Evolutionary conservation across 202 grass and related monocot species (phyloP).

Genomic region (Miscanthus sacchariflorus): DNA sequence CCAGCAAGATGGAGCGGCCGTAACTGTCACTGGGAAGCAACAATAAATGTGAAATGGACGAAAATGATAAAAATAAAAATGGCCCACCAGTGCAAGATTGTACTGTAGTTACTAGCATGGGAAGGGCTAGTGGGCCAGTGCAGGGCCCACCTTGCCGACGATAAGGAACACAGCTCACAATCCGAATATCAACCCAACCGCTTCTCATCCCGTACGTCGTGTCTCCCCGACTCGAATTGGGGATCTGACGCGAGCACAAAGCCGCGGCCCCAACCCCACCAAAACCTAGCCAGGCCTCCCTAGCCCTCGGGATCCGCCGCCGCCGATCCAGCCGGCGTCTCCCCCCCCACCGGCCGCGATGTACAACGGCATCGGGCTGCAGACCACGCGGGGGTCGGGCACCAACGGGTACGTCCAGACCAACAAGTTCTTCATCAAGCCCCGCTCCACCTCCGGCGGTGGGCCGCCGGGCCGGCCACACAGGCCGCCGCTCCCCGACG

Average conservation of each 20-base stretch:
- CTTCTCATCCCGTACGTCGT: neutral
- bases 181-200: neutral
- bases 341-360: conserved; percentile 44
- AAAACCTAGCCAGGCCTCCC: conserved; percentile 4
- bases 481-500: conserved; percentile 45
- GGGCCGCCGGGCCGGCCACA: conserved; percentile 30
- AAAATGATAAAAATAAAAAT: too few relatives aligned
- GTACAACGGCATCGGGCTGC: conserved; percentile 98
- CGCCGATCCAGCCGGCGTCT: neutral
- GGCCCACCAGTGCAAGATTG: too few relatives aligned
- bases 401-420: conserved; percentile 94
- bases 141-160: too few relatives aligned
- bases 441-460: conserved; percentile 44
- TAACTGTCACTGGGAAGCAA: too few relatives aligned
- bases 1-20: too few relatives aligned
- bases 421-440: conserved; percentile 90
- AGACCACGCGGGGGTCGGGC: conserved; percentile 89
- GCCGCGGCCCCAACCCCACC: neutral
- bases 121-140: too few relatives aligned
- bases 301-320: neutral
- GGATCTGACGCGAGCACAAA: conserved; percentile 4
- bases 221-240: conserved; percentile 13
- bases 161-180: neutral
- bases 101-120: too few relatives aligned
- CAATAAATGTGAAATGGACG: too few relatives aligned